phyloP scores from a whole-genome alignment of 1,284 basidiomycete genomes.

The Earliella scabrosa region DNA sequence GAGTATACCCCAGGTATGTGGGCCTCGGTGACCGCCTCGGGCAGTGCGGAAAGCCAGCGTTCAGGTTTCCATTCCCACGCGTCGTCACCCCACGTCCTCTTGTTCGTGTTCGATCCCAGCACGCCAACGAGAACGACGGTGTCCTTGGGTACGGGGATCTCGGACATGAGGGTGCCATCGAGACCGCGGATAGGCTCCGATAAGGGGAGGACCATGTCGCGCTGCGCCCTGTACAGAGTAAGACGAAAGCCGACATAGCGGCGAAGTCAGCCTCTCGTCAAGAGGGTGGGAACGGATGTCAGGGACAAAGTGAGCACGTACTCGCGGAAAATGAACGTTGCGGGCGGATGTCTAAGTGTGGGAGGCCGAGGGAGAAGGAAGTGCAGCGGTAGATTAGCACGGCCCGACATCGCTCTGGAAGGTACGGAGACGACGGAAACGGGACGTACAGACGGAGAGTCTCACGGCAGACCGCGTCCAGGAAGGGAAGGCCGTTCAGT shows the following conservation, averaged over 20 bases:
- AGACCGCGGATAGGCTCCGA: conserved; percentile 28
- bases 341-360: conserved; percentile 23
- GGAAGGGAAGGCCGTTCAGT: conserved; percentile 36
- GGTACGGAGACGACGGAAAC: background rate
- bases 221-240: conserved; percentile 31
- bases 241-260: background rate
- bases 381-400: conserved; percentile 3
- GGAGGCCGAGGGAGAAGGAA: background rate
- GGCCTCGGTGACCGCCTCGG: conserved; percentile 24
- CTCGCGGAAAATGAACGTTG: conserved; percentile 27
- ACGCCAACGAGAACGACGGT: conserved; percentile 35
- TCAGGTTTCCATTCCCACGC: conserved; percentile 37
- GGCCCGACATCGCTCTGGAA: background rate
- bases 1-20: conserved; percentile 33
- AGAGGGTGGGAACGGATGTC: conserved; percentile 1
- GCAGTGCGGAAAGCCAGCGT: conserved; percentile 32
- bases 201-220: conserved; percentile 31
- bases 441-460: conserved; percentile 33
- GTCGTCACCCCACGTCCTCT: conserved; percentile 35
- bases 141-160: conserved; percentile 47
- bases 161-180: conserved; percentile 40
- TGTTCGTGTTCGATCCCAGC: conserved; percentile 34
- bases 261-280: conserved; percentile 2
- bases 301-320: conserved; percentile 11
- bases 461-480: conserved; percentile 40